Evolutionary conservation across 192 early-diverging fungal genomes (phyloP), one percentile per base, ranked within the genome.

Genomic region (Anaeromyces robustus): DNA sequence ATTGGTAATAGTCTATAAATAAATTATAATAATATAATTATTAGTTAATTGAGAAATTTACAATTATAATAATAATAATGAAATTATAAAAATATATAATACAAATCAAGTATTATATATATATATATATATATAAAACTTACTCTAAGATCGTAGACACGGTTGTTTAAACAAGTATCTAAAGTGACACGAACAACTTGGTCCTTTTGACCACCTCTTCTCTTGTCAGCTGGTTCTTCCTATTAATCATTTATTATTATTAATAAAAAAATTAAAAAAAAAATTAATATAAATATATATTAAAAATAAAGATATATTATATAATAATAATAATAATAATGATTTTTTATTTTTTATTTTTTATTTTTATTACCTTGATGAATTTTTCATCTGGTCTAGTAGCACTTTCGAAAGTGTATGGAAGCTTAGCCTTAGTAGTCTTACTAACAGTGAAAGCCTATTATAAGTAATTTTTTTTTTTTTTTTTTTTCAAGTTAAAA

Each of bases 131-230:
- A n/a, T 59, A 84, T 79, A 26, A 80, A 11, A 85, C 90, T 84
- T 84, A 93, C 92, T 80, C 97, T 90, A 80, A 99, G 88, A 84
- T 99, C 97, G 80, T 97, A 89, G 32, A 97, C 91, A 77, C 97
- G 93, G 90, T 97, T 93, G 91, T 99, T 91, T 68, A 99, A 90
- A 77, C 97, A 93, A 37, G 97, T 99, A 85, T 95, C 93, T 79
- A 98, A 87, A 43, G 86, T 89, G 77, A 99, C 95, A 52, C 91
- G 90, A 85, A 86, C 89, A 78, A 93, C 91, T 29, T 90, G 87
- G 26, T 89, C 84, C 80, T 94, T 89, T 78, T 86, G 7, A n/a
- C 18, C 18, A 68, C 52, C 52, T n/a, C 26, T 68, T 68, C 52
- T 68, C 26, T 68, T 68, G 52, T 68, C 52, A 88, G 32, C 85